Base-by-base conservation (phyloP, 306 rosid genomes). In the Coriaria nepalensis region DNA sequence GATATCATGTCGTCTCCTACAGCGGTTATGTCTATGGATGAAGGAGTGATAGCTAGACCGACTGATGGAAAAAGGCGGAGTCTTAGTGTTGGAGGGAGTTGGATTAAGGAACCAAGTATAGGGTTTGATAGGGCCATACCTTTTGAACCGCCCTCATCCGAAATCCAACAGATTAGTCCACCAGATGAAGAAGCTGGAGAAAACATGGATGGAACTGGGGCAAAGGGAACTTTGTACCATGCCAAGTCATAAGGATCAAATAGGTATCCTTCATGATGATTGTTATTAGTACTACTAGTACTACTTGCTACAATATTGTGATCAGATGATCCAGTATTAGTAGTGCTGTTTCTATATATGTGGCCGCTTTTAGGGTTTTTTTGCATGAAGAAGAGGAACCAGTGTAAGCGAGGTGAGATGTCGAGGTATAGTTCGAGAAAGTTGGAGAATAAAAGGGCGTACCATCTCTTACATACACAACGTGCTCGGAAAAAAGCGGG, bases 1-100 rank as follows among this genome's bases (percentile, higher is more conserved):
- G 98, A 85, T 12, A 85, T 92, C 82, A 92, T 65, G 68, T 92
- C 98, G 45, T 92, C 98, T 0, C 98, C 98, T 0, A 94, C 94
- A 5, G 82, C 66, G 0, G 85, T 79, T 2, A 82, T 79, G 52
- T 82, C 92, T 0, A 92, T 70, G 53, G 86, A 74, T 5, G 86
- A 65, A 10, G 84, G 87, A 43, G 43, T 73, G 0, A 92, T 66
- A 15, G 73, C 60, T 4, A 92, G 33, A 14, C 98, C 98, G 37
- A 85, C 53, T 1, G 96, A 82, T 53, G 98, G 98, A 50, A 72
- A 82, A n/a, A 92, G 94, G 15, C 96, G 76, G 6, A 92, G 78
- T n/a, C 79, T 71, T 6, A 57, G 10, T 0, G 98, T 82, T 1
- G 87, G 93, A 13, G 96, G 87, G 29, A 92, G 20, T 13, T 69